Percentiles rank a stretch among this genome's conserved stretches.
Evolutionary conservation across 2,329 filamentous ascomycete genomes (phyloP).

Genomic region (Fusarium mangiferae): DNA sequence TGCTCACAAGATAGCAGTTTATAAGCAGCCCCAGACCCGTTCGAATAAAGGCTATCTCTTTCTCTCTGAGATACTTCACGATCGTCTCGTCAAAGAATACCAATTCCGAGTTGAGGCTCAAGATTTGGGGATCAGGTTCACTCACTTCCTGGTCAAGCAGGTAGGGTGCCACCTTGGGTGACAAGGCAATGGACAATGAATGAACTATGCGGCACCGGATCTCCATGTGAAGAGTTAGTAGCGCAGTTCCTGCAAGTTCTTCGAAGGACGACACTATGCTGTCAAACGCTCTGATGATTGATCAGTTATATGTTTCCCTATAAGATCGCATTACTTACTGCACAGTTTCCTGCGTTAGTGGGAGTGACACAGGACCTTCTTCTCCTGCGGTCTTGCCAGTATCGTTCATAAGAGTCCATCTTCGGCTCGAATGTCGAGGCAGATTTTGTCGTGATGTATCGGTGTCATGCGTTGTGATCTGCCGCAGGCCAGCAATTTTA

Average conservation of each 20-base stretch:
- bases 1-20: constrained; percentile 80
- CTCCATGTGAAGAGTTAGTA: constrained; percentile 89
- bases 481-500: constrained; percentile 82
- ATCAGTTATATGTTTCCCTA: constrained; percentile 38
- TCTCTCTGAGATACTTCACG: constrained; percentile 74
- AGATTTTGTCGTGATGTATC: constrained; percentile 69
- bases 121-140: constrained; percentile 81
- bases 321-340: constrained; percentile 63
- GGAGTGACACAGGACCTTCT: constrained; percentile 78
- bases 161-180: constrained; percentile 69
- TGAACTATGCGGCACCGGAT: constrained; percentile 86
- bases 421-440: constrained; percentile 69
- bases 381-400: constrained; percentile 68
- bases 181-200: constrained; percentile 74
- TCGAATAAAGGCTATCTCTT: constrained; percentile 80
- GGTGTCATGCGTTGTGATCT: constrained; percentile 79
- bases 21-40: constrained; percentile 81
- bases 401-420: constrained; percentile 85
- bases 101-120: constrained; percentile 85
- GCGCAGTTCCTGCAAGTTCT: constrained; percentile 79
- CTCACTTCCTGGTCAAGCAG: constrained; percentile 76
- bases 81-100: constrained; percentile 89
- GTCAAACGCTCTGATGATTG: constrained; percentile 76
- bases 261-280: constrained; percentile 85
- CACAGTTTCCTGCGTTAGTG: constrained; percentile 86